Evolutionary conservation across 2,329 filamentous ascomycete genomes (phyloP).

Genomic region (Pleoardoris graminearum): DNA sequence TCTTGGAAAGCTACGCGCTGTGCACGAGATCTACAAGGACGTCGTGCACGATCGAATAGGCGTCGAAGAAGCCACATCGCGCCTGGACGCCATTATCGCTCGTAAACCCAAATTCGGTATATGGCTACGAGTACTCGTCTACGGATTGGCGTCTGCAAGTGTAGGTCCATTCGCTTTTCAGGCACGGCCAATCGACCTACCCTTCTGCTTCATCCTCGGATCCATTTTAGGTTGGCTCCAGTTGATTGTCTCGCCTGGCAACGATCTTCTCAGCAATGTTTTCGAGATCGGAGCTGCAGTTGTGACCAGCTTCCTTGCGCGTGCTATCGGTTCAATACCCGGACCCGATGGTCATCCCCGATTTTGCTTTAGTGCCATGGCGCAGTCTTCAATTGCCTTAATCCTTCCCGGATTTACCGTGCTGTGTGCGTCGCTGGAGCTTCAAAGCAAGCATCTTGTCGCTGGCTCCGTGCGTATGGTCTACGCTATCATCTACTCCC

Average conservation of each 20-base stretch:
- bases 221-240: slow-evolving; percentile 74
- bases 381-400: slow-evolving; percentile 55
- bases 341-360: slow-evolving; percentile 42
- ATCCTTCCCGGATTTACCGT: slow-evolving; percentile 57
- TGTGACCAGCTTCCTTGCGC: slow-evolving; percentile 54
- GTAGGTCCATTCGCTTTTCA: slow-evolving; percentile 82
- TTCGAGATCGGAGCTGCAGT: slow-evolving; percentile 56
- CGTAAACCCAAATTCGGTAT: slow-evolving; percentile 57
- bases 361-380: slow-evolving; percentile 57
- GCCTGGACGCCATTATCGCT: slow-evolving; percentile 65
- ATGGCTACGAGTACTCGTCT: slow-evolving; percentile 63
- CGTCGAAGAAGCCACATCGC: slow-evolving; percentile 68
- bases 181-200: slow-evolving; percentile 75
- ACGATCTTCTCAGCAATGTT: slow-evolving; percentile 66
- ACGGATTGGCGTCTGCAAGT: slow-evolving; percentile 73
- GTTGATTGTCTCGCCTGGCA: slow-evolving; percentile 72
- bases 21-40: slow-evolving; percentile 78
- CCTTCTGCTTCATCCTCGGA: slow-evolving; percentile 75
- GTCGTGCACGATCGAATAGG: slow-evolving; percentile 77
- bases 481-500: slow-evolving; percentile 57
- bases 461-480: slow-evolving; percentile 58
- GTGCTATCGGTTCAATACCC: slow-evolving; percentile 54
- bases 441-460: slow-evolving; percentile 54
- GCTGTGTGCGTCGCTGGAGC: slow-evolving; percentile 54
- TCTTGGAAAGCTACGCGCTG: slow-evolving; percentile 72